Evolutionary conservation across 495 filamentous ascomycete species (phyloP).

Genomic region (Parachaetomium inaequale): DNA sequence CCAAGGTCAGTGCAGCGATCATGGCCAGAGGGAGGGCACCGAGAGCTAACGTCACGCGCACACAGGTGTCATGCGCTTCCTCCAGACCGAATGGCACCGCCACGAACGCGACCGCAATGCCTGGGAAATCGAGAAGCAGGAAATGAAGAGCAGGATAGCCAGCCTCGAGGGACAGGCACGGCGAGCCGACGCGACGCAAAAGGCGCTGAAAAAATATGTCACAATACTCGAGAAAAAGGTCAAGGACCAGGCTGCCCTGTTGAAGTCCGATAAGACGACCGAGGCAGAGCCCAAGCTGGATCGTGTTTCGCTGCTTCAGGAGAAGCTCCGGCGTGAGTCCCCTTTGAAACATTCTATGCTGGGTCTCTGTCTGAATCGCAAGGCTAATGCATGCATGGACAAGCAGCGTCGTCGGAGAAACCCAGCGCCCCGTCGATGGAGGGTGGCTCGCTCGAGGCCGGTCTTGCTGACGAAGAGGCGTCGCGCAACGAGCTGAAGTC

Average conservation of each 20-base stretch:
- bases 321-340: slow-evolving; percentile 44
- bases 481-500: slow-evolving; percentile 56
- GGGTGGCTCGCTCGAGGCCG: slow-evolving; percentile 24
- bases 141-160: slow-evolving; percentile 99
- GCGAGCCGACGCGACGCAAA: slow-evolving; percentile 79
- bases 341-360: not conserved
- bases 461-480: slow-evolving; percentile 48
- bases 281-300: slow-evolving; percentile 41
- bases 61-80: slow-evolving; percentile 96
- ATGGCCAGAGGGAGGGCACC: not conserved
- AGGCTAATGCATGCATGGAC: not conserved
- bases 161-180: slow-evolving; percentile 84
- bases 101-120: slow-evolving; percentile 97
- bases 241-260: slow-evolving; percentile 59
- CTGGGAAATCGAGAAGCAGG: slow-evolving; percentile 97
- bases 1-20: slow-evolving; percentile 62
- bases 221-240: slow-evolving; percentile 85
- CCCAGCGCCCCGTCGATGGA: slow-evolving; percentile 12
- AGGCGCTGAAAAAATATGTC: slow-evolving; percentile 83
- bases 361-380: not conserved
- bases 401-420: slow-evolving; percentile 29
- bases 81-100: slow-evolving; percentile 98
- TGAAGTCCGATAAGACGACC: slow-evolving; percentile 37
- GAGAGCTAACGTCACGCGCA: slow-evolving; percentile 14
- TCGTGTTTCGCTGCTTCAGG: slow-evolving; percentile 43